These are phyloP conservation scores for Scleroderma citrinum DNA, from an alignment of 768 basidiomycete genomes.

Conservation along the genomic window DNA sequence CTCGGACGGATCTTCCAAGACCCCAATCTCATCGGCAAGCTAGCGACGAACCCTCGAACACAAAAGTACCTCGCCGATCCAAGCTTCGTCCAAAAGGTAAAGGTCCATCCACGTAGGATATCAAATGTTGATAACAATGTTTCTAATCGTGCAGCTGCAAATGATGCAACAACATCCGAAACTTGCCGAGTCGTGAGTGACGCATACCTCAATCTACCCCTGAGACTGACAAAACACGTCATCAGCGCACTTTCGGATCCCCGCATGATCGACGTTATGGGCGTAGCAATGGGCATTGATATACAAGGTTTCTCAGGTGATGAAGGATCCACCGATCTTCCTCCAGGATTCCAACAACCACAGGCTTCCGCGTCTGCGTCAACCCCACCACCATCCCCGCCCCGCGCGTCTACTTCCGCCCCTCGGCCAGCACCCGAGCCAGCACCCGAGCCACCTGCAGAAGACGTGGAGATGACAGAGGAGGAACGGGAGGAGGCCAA, in stretches of 20 bases:
- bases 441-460: constrained; percentile 21
- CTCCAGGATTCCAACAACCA: constrained; percentile 44
- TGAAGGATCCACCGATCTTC: constrained; percentile 78
- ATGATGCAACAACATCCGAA: constrained; percentile 63
- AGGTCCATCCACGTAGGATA: no score
- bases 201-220: constrained; percentile 2
- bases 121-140: not conserved
- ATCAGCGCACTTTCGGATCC: constrained; percentile 65
- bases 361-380: not conserved
- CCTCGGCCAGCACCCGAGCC: constrained; percentile 31
- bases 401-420: constrained; percentile 23
- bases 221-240: not conserved
- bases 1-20: constrained; percentile 78
- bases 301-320: constrained; percentile 80
- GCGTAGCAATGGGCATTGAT: constrained; percentile 90
- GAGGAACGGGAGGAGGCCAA: constrained; percentile 65
- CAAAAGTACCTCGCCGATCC: constrained; percentile 80
- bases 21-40: constrained; percentile 75
- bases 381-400: constrained; percentile 14
- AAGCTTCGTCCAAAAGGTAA: constrained; percentile 66
- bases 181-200: constrained; percentile 49
- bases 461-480: constrained; percentile 63
- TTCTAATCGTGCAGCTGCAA: constrained; percentile 40
- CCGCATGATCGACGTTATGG: constrained; percentile 90
- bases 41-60: constrained; percentile 84